Percentiles rank a stretch among this genome's conserved stretches.
Conservation (phyloP, 164 flowering plant genomes). For the Vitis cinerea region DNA sequence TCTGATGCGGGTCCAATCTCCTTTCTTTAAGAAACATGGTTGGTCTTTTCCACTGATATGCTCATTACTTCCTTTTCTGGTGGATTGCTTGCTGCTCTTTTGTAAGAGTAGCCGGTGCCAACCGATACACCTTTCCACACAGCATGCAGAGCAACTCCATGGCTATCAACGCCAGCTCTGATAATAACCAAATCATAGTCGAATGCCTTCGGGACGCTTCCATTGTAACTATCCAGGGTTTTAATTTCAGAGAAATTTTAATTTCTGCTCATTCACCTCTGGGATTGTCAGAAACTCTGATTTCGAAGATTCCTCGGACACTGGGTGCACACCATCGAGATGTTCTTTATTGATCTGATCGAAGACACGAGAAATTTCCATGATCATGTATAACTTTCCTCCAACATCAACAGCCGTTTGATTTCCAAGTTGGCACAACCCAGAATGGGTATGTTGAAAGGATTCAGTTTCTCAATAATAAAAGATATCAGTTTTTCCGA, state of each 20-base stretch:
- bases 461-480: constrained; percentile 62
- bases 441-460: constrained; percentile 52
- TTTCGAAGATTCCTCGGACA: no score
- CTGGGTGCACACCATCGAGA: no score
- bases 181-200: no score
- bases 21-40: constrained; percentile 89
- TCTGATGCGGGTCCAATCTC: not conserved
- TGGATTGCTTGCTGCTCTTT: constrained; percentile 69
- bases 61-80: constrained; percentile 91
- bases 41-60: constrained; percentile 99
- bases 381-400: no score
- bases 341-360: no score
- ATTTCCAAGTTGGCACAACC: constrained; percentile 61
- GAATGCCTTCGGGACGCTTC: no score
- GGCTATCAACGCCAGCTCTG: no score
- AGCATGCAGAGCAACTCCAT: constrained; percentile 8
- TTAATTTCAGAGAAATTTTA: no score
- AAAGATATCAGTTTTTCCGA: constrained; percentile 48
- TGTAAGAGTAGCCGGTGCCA: constrained; percentile 92
- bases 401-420: not conserved
- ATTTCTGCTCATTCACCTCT: no score
- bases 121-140: constrained; percentile 89
- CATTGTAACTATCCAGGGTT: no score
- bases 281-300: no score
- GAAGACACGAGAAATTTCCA: no score